Conservation (phyloP, 2,329 filamentous ascomycete genomes). For the Cladosporium sp. region DNA sequence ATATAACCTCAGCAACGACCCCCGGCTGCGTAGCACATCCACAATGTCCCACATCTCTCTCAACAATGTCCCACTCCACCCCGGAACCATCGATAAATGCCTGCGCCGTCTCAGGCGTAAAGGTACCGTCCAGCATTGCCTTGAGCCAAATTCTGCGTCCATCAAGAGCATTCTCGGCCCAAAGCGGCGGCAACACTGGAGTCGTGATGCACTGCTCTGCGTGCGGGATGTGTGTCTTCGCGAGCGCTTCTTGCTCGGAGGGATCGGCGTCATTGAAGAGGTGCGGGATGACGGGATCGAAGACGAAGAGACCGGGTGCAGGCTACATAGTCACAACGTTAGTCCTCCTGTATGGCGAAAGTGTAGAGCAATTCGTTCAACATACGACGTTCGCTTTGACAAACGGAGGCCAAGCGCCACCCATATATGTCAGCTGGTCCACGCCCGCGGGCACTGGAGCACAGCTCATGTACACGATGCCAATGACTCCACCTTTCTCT, state of each 20-base stretch:
- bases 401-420: slow-evolving; percentile 14
- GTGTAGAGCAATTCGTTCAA: not conserved
- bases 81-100: slow-evolving; percentile 19
- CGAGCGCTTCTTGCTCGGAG: slow-evolving; percentile 16
- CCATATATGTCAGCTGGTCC: slow-evolving; percentile 19
- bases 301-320: slow-evolving; percentile 18
- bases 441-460: slow-evolving; percentile 17
- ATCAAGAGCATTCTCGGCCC: slow-evolving; percentile 20
- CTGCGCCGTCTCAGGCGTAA: slow-evolving; percentile 18
- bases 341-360: not conserved
- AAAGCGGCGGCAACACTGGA: slow-evolving; percentile 21
- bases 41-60: slow-evolving; percentile 22
- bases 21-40: slow-evolving; percentile 20
- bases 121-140: slow-evolving; percentile 19
- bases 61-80: slow-evolving; percentile 22
- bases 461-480: slow-evolving; percentile 19
- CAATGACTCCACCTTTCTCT: slow-evolving; percentile 20
- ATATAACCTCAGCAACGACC: slow-evolving; percentile 20
- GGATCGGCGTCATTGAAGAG: slow-evolving; percentile 22
- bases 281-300: slow-evolving; percentile 16
- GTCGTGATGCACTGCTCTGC: slow-evolving; percentile 18
- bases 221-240: slow-evolving; percentile 19
- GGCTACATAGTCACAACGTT: not conserved
- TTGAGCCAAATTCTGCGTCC: slow-evolving; percentile 22
- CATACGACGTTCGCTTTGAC: slow-evolving; percentile 11